phyloP scores from a whole-genome alignment of 176 grass and related monocot genomes.

The Cocos nucifera region DNA sequence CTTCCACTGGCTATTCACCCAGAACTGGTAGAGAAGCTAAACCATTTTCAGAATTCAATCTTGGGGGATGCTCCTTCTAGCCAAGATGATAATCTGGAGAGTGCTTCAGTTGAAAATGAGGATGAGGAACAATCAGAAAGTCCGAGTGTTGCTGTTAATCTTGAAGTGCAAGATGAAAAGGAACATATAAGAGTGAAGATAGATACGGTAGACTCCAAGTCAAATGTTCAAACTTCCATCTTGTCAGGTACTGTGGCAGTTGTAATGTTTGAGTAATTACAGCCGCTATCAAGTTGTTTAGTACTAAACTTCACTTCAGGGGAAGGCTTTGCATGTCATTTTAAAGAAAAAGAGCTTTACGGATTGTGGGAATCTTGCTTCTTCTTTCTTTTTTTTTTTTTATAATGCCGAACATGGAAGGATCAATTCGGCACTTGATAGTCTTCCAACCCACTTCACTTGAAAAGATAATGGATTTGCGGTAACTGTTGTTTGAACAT shows the following conservation, averaged over 20 bases:
- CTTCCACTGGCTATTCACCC: constrained; percentile 81
- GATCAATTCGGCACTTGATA: no score
- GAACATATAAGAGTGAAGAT: constrained; percentile 30
- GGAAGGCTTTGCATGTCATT: no score
- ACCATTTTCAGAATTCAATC: constrained; percentile 61
- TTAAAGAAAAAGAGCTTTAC: no score
- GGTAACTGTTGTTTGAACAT: no score
- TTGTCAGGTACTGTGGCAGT: constrained; percentile 12
- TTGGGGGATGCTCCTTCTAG: constrained; percentile 32
- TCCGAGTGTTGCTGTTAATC: constrained; percentile 26
- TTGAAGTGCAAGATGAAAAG: constrained; percentile 35
- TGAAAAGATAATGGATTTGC: no score
- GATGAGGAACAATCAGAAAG: constrained; percentile 26
- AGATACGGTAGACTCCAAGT: constrained; percentile 11
- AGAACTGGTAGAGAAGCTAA: constrained; percentile 58
- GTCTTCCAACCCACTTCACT: no score
- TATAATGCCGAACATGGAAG: no score
- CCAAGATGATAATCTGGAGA: constrained; percentile 31
- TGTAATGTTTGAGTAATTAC: not conserved
- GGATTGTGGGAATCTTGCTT: no score
- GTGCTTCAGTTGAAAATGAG: constrained; percentile 35
- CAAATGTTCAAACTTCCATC: constrained; percentile 27
- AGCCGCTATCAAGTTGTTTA: not conserved
- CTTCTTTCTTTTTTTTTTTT: no score
- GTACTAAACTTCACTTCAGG: no score